These are phyloP conservation scores for Phytophthora multivora DNA, from an alignment of 352 stramenopile species.

Conservation along the genomic window DNA sequence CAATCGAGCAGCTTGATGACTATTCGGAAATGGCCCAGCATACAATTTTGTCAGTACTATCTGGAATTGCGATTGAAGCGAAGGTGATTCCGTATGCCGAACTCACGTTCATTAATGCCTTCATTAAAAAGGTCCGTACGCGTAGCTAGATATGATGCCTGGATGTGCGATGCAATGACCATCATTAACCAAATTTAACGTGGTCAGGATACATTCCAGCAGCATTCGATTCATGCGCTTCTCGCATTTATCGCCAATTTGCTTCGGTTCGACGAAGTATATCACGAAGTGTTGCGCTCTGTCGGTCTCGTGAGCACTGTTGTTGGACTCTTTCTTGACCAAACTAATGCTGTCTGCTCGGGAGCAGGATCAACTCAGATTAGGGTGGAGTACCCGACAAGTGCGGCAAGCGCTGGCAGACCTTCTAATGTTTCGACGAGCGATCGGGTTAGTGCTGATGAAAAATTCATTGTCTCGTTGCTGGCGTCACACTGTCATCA, in stretches of 20 bases:
- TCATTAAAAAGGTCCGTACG: slow-evolving; percentile 36
- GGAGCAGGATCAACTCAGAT: slow-evolving; percentile 43
- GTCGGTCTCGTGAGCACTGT: slow-evolving; percentile 47
- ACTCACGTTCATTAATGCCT: slow-evolving; percentile 38
- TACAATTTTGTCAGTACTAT: slow-evolving; percentile 57
- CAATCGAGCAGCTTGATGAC: slow-evolving; percentile 48
- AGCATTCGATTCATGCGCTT: slow-evolving; percentile 37
- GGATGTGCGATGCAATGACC: background rate
- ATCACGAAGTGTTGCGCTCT: slow-evolving; percentile 42
- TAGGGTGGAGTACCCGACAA: slow-evolving; percentile 57
- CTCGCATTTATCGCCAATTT: slow-evolving; percentile 46
- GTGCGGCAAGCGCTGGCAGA: slow-evolving; percentile 34
- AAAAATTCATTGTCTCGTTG: slow-evolving; percentile 41
- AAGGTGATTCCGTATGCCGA: slow-evolving; percentile 60
- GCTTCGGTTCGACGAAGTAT: slow-evolving; percentile 50
- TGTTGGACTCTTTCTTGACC: slow-evolving; percentile 46
- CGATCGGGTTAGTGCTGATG: slow-evolving; percentile 33
- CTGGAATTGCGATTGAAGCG: slow-evolving; percentile 61
- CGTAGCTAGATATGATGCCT: background rate
- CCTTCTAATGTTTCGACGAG: slow-evolving; percentile 13
- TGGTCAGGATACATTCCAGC: slow-evolving; percentile 23
- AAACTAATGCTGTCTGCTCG: slow-evolving; percentile 37
- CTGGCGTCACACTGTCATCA: slow-evolving; percentile 65
- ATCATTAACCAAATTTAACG: slow-evolving; percentile 20
- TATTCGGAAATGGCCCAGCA: slow-evolving; percentile 57